Conservation (phyloP, 768 basidiomycete genomes). For the Suillus discolor region DNA sequence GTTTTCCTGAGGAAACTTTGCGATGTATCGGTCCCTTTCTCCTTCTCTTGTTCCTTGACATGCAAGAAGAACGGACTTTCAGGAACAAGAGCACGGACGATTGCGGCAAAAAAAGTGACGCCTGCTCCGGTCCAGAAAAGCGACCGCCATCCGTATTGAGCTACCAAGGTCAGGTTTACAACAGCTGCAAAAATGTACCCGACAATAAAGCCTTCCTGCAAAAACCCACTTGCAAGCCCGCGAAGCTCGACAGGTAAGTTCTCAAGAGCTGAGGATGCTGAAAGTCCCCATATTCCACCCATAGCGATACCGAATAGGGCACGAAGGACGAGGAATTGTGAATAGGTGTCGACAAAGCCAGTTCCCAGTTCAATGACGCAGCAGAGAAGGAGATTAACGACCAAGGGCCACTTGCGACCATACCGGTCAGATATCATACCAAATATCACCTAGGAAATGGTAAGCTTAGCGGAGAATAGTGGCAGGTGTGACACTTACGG, state of each 20-base stretch:
- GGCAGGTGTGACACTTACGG: constrained; percentile 40
- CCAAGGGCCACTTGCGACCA: constrained; percentile 93
- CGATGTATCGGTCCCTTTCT: constrained; percentile 34
- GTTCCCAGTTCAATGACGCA: constrained; percentile 74
- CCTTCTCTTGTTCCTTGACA: constrained; percentile 57
- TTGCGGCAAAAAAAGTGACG: constrained; percentile 68
- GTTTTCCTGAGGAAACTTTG: constrained; percentile 77
- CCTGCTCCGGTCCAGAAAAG: constrained; percentile 86
- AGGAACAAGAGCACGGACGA: constrained; percentile 68
- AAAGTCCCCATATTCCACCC: constrained; percentile 90
- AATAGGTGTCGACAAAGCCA: constrained; percentile 78
- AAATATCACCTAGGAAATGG: constrained; percentile 55
- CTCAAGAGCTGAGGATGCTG: constrained; percentile 82
- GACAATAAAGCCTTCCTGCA: constrained; percentile 89
- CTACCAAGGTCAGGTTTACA: constrained; percentile 70
- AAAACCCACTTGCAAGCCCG: constrained; percentile 80
- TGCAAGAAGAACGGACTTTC: constrained; percentile 77
- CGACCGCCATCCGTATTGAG: constrained; percentile 59
- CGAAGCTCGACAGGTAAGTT: constrained; percentile 86
- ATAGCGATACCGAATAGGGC: constrained; percentile 86
- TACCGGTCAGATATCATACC: constrained; percentile 84
- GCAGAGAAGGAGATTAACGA: constrained; percentile 73
- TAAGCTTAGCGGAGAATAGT: neutral
- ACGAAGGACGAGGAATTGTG: constrained; percentile 79
- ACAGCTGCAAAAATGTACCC: constrained; percentile 86